These are phyloP conservation scores for Aspergillus haitiensis DNA, from an alignment of 495 filamentous ascomycete species.

Conservation along the genomic window DNA sequence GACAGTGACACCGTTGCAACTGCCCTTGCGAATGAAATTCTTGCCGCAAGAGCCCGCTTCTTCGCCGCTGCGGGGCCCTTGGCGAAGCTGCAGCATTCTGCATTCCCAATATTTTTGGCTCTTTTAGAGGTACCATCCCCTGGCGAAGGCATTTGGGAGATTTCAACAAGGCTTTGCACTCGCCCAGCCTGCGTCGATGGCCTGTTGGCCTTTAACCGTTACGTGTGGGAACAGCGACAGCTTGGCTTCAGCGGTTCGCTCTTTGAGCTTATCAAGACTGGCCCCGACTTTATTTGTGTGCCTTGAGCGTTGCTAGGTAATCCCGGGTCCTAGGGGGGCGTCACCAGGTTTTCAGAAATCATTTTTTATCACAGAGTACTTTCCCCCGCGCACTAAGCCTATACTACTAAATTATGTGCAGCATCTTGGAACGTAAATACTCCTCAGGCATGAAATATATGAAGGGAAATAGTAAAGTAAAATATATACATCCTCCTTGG, in stretches of 20 bases:
- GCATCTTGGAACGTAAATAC: too few relatives aligned
- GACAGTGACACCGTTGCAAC: constrained; percentile 24
- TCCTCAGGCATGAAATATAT: too few relatives aligned
- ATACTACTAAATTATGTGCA: too few relatives aligned
- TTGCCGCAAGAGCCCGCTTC: constrained; percentile 24
- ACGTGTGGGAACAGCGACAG: constrained; percentile 21
- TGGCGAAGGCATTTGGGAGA: constrained; percentile 28
- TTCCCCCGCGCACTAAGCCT: too few relatives aligned
- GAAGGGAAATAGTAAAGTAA: too few relatives aligned
- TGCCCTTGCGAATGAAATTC: constrained; percentile 30
- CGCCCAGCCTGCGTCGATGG: constrained; percentile 27
- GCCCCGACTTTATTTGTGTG: background rate
- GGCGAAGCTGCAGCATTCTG: constrained; percentile 26
- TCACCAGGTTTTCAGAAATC: too few relatives aligned
- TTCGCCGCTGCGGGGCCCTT: constrained; percentile 24
- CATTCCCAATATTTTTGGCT: constrained; percentile 32
- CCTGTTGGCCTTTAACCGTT: constrained; percentile 23
- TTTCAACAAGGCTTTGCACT: constrained; percentile 24
- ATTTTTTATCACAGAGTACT: too few relatives aligned
- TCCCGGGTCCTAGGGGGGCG: too few relatives aligned
- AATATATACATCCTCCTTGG: too few relatives aligned
- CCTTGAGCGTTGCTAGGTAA: background rate
- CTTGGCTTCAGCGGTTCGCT: background rate
- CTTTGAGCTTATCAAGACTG: background rate
- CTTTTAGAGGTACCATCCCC: constrained; percentile 32